Percentiles rank a stretch among this genome's conserved stretches.
Evolutionary conservation across 108 stramenopile species (phyloP).

Genomic region (Cyclotella choctawhatcheeana): DNA sequence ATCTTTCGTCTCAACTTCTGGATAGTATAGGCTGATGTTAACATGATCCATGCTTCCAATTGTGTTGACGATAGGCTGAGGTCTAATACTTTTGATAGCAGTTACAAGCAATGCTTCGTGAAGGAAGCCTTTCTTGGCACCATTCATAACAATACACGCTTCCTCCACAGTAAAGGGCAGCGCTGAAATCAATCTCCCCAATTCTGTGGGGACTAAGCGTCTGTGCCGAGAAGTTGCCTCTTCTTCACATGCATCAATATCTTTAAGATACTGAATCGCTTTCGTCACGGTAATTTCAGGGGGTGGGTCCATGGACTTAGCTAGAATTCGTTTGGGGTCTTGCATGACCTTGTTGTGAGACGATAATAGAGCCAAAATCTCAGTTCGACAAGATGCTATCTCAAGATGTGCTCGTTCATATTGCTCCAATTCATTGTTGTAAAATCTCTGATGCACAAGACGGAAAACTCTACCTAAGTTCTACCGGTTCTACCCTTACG

Average conservation of each 20-base stretch:
- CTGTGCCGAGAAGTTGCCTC: constrained; percentile 13
- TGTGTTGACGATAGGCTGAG: constrained; percentile 46
- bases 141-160: constrained; percentile 35
- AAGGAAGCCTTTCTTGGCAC: constrained; percentile 44
- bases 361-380: constrained; percentile 39
- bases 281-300: constrained; percentile 18
- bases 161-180: constrained; percentile 58
- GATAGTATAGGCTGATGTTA: constrained; percentile 37
- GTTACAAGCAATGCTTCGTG: constrained; percentile 50
- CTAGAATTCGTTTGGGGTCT: constrained; percentile 25
- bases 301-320: constrained; percentile 53
- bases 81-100: constrained; percentile 43
- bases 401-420: constrained; percentile 44
- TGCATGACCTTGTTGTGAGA: constrained; percentile 41
- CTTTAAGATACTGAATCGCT: constrained; percentile 47
- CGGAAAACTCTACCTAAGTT: constrained; percentile 58
- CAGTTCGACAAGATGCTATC: constrained; percentile 48
- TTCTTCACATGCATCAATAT: constrained; percentile 39
- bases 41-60: constrained; percentile 39
- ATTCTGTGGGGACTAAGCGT: constrained; percentile 33
- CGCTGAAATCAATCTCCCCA: constrained; percentile 44
- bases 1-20: constrained; percentile 32
- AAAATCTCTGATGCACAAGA: constrained; percentile 42
- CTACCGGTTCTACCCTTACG: constrained; percentile 55
- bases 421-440: constrained; percentile 22